Evolutionary conservation across 1,284 basidiomycete species (phyloP), one percentile per base, ranked within the genome.

Genomic region (Sporisorium exsertum): DNA sequence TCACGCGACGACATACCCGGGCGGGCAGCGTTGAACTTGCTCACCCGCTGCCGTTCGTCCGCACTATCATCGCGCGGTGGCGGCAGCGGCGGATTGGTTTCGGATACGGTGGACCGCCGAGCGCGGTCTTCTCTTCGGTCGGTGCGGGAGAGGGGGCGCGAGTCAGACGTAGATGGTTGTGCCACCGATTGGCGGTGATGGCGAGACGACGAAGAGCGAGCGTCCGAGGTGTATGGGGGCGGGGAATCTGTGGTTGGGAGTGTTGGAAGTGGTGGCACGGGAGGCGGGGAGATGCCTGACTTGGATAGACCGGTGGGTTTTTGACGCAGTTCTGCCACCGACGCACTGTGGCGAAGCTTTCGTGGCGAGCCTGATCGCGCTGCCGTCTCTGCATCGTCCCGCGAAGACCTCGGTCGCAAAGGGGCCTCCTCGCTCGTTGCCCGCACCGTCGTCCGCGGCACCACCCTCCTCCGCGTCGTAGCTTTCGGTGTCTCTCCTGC

Each of bases 1-100:
- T 74, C 72, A 15, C 72, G 54, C 1, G 72, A 74, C 2, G 72
- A 69, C 72, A 69, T 74, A 29, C 66, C 72, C 15, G 66, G 66
- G 9, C 69, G 69, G 0, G 54, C 47, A 6, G 64, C 50, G 29
- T 50, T 32, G 49, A 70, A 70, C 18, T 51, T 55, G 22, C 52
- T 8, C 51, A 35, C 47, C 2, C 3, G n/a, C n/a, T 49, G 22
- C 6, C 8, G 35, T 16, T 53, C 10, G n/a, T 26, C 24, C 18
- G n/a, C n/a, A n/a, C 4, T 8, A n/a, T 40, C 35, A 35, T 40
- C 37, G 3, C 37, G 40, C 10, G 22, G 5, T 3, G 2, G 22
- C 20, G 9, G 15, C 15, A 37, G 12, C 3, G 47, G 5, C 1
- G 55, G 22, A 8, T 20, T 29, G 27, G 58, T 53, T 55, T 71